Conservation (phyloP, 192 early-diverging fungal genomes). For the Spizellomyces sp. region DNA sequence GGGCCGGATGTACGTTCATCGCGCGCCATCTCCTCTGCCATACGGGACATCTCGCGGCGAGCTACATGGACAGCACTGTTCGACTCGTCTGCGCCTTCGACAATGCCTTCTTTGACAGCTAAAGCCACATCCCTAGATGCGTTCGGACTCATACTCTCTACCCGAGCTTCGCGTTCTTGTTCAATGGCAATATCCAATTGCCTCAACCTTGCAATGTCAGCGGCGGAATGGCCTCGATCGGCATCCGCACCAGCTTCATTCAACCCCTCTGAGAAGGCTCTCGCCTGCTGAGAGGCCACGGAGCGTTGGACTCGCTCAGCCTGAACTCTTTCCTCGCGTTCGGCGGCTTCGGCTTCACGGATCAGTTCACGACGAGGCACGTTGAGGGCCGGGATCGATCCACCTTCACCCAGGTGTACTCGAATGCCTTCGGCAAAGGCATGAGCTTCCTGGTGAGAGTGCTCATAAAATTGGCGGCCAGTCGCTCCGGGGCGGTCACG, state of each 20-base stretch:
- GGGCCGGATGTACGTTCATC: constrained; percentile 6
- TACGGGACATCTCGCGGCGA: neutral
- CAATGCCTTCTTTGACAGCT: neutral
- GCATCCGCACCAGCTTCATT: neutral
- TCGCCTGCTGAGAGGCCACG: constrained; percentile 16
- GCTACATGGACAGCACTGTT: constrained; percentile 9
- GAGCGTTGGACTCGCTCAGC: neutral
- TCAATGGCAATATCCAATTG: constrained; percentile 7
- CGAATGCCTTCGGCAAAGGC: constrained; percentile 26
- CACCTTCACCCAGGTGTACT: constrained; percentile 15
- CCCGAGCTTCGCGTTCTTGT: constrained; percentile 13
- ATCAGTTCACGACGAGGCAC: constrained; percentile 18
- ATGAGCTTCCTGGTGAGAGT: constrained; percentile 14
- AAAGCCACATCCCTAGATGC: constrained; percentile 1
- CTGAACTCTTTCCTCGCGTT: constrained; percentile 11
- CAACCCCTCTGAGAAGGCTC: constrained; percentile 16
- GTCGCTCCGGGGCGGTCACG: constrained; percentile 23
- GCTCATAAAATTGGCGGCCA: constrained; percentile 12
- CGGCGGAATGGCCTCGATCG: neutral
- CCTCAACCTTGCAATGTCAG: neutral
- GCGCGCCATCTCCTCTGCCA: constrained; percentile 14
- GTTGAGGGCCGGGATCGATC: constrained; percentile 6
- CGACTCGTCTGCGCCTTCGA: neutral
- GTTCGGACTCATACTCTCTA: neutral
- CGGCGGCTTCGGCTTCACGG: constrained; percentile 22